Evolutionary conservation across 257 asterid species (phyloP).

Genomic region (Salvia rosmarinus): DNA sequence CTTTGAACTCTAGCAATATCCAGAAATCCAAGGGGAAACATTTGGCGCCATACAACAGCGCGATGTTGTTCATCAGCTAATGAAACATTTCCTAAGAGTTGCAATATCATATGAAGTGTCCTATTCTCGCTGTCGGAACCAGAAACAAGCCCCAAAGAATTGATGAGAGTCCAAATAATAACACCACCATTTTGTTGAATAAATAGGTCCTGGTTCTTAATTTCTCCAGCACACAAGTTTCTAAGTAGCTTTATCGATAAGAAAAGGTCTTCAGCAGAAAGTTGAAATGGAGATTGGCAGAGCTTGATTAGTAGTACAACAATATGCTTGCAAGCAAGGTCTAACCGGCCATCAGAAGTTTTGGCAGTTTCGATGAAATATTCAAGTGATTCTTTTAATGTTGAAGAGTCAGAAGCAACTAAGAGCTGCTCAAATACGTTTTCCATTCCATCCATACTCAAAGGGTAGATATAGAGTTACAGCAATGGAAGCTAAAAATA

Average conservation of each 20-base stretch:
- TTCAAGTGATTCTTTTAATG: slow-evolving; percentile 53
- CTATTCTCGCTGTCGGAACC: slow-evolving; percentile 49
- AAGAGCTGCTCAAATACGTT: slow-evolving; percentile 44
- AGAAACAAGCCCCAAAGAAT: slow-evolving; percentile 40
- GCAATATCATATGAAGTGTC: slow-evolving; percentile 58
- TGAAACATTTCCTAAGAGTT: slow-evolving; percentile 77
- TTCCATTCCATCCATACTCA: slow-evolving; percentile 44
- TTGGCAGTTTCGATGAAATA: slow-evolving; percentile 60
- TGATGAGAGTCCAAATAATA: slow-evolving; percentile 45
- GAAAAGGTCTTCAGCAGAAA: slow-evolving; percentile 48
- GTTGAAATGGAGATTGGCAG: slow-evolving; percentile 48
- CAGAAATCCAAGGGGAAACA: slow-evolving; percentile 57
- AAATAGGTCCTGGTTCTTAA: slow-evolving; percentile 64
- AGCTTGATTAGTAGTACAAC: slow-evolving; percentile 49
- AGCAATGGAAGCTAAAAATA: neutral
- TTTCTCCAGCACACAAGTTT: slow-evolving; percentile 87
- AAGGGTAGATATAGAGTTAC: neutral
- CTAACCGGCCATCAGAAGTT: slow-evolving; percentile 57
- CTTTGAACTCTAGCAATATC: slow-evolving; percentile 60
- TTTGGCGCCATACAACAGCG: slow-evolving; percentile 58
- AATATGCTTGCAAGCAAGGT: slow-evolving; percentile 55
- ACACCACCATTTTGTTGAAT: slow-evolving; percentile 63
- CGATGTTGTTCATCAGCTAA: slow-evolving; percentile 71
- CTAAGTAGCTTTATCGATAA: slow-evolving; percentile 72
- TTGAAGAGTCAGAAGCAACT: slow-evolving; percentile 42